These are phyloP conservation scores for Trichoderma afroharzianum DNA, from an alignment of 2,329 filamentous ascomycete genomes.

Conservation along the genomic window DNA sequence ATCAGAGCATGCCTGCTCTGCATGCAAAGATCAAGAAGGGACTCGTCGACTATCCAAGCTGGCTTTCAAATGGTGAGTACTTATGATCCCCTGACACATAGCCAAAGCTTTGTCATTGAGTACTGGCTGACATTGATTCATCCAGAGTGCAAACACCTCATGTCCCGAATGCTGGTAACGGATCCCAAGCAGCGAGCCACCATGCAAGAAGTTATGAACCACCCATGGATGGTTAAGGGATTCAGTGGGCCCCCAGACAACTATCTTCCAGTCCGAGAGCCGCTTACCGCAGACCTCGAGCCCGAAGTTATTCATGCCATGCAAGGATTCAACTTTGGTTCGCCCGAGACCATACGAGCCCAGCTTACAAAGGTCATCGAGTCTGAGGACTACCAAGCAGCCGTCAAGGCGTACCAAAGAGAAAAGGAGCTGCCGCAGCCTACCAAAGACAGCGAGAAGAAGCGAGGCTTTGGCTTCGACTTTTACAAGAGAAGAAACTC, in stretches of 20 bases:
- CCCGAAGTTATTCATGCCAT: slow-evolving; percentile 82
- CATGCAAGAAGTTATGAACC: slow-evolving; percentile 86
- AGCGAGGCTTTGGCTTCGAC: slow-evolving; percentile 82
- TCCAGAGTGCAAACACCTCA: slow-evolving; percentile 85
- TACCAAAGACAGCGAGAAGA: slow-evolving; percentile 70
- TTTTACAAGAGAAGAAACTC: slow-evolving; percentile 96
- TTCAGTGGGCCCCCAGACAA: slow-evolving; percentile 86
- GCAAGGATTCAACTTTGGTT: slow-evolving; percentile 97
- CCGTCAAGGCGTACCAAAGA: slow-evolving; percentile 66
- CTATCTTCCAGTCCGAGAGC: slow-evolving; percentile 77
- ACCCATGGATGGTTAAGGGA: slow-evolving; percentile 94
- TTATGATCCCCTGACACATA: neutral
- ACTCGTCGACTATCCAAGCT: slow-evolving; percentile 89
- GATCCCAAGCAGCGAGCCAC: slow-evolving; percentile 84
- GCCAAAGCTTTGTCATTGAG: neutral
- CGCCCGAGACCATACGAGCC: slow-evolving; percentile 74
- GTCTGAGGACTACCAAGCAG: slow-evolving; percentile 89
- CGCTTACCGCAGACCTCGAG: slow-evolving; percentile 80
- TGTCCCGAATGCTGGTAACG: slow-evolving; percentile 93
- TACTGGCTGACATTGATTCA: neutral
- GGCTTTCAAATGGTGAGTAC: slow-evolving; percentile 79
- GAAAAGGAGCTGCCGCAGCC: slow-evolving; percentile 59
- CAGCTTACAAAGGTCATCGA: slow-evolving; percentile 85
- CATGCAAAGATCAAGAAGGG: slow-evolving; percentile 99
- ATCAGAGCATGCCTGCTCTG: slow-evolving; percentile 97